Evolutionary conservation across 2,329 filamentous ascomycete species (phyloP).

Genomic region (Exophiala aquamarina): DNA sequence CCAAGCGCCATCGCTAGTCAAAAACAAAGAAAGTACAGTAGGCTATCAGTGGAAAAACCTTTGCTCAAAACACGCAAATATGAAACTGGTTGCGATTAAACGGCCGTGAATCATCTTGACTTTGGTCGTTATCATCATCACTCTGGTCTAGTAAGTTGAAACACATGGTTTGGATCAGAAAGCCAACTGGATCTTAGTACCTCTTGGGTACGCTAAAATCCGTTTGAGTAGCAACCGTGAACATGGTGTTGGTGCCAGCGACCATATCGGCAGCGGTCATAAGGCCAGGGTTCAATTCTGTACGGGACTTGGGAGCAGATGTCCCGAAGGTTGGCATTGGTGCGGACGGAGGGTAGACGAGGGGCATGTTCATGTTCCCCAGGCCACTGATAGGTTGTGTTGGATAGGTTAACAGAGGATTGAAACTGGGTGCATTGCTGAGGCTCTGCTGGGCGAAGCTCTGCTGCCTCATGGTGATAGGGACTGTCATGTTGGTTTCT

Average conservation of each 20-base stretch:
- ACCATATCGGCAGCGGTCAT: conserved; percentile 17
- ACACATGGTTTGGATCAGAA: too few relatives aligned
- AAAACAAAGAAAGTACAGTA: too few relatives aligned
- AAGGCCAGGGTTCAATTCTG: conserved; percentile 1
- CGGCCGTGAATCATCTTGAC: too few relatives aligned
- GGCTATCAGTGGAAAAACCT: too few relatives aligned
- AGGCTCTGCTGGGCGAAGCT: too few relatives aligned
- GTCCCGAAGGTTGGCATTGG: conserved; percentile 2
- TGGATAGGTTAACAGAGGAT: not conserved
- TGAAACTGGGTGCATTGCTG: too few relatives aligned
- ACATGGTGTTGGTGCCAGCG: conserved; percentile 19
- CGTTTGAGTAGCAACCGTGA: conserved; percentile 4
- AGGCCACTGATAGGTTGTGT: conserved; percentile 3
- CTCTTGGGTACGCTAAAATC: not conserved
- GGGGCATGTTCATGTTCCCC: not conserved
- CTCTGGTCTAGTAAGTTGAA: too few relatives aligned
- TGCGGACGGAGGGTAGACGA: conserved; percentile 2
- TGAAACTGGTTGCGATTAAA: too few relatives aligned
- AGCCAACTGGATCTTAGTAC: too few relatives aligned
- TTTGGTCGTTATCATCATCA: too few relatives aligned
- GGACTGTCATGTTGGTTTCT: not conserved
- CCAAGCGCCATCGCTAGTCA: too few relatives aligned
- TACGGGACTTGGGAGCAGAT: not conserved
- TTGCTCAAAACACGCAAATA: too few relatives aligned
- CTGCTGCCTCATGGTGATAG: not conserved